Percentiles rank a stretch among this genome's conserved stretches.
Conservation (phyloP, 805 yeast genomes). For the Scheffersomyces amazonensis region DNA sequence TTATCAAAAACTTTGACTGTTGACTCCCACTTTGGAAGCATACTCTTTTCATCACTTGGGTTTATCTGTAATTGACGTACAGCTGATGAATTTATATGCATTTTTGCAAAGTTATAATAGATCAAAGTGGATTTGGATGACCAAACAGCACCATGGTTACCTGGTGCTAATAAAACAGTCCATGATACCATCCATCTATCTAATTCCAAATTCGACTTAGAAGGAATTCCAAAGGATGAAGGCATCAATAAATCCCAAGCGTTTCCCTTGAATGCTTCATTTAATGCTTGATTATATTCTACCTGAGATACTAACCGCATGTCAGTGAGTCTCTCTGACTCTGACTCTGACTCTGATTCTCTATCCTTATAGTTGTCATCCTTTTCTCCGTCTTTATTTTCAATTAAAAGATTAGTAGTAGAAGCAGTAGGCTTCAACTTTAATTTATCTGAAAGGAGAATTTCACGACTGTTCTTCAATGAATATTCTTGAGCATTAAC, state of each 20-base stretch:
- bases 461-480: conserved; percentile 38
- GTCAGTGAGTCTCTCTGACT: conserved; percentile 35
- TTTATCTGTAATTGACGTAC: conserved; percentile 40
- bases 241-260: conserved; percentile 64
- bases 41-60: conserved; percentile 18
- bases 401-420: neutral
- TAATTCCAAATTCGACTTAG: conserved; percentile 60
- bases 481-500: conserved; percentile 47
- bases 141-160: conserved; percentile 57
- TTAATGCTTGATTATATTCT: conserved; percentile 62
- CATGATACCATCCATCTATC: conserved; percentile 82
- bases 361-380: neutral
- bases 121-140: conserved; percentile 66
- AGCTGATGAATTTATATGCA: conserved; percentile 61
- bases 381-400: neutral
- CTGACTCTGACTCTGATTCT: conserved; percentile 2
- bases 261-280: conserved; percentile 52
- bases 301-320: conserved; percentile 65
- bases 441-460: conserved; percentile 27
- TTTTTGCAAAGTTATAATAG: conserved; percentile 71
- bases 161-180: conserved; percentile 66
- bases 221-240: conserved; percentile 62
- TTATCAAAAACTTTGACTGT: neutral
- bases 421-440: neutral
- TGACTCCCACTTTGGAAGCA: conserved; percentile 32